Evolutionary conservation across 2,329 filamentous ascomycete genomes (phyloP), one percentile per base, ranked within the genome.

Genomic region (Sporothrix luriei): DNA sequence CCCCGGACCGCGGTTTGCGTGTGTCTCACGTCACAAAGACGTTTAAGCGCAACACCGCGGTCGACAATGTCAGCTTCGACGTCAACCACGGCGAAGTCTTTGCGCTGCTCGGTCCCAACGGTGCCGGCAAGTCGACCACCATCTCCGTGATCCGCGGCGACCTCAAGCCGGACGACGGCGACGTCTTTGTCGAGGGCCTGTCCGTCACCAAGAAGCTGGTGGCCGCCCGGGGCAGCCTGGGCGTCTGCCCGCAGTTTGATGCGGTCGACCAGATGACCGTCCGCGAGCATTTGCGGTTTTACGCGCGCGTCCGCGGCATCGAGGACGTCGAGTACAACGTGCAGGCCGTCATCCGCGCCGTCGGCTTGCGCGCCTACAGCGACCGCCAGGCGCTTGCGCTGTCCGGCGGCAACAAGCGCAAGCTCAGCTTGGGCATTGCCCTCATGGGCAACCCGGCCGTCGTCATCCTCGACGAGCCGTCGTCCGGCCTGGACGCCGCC

Each of bases 261-360:
- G 94, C 94, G 10, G 90, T 97, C 81, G 94, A 97, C 78, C 86
- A 90, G 68, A 94, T 97, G 92, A 96, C 93, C 0, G 93, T 96
- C 0, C 81, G 88, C 1, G 93, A 98, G 77, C 94, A 97, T 75
- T 84, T 98, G 2, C 82, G 85, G 65, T 97, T 97, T 81, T 98
- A 97, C 77, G 94, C 94, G 5, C 87, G 89, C 64, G 88, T 94
- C 13, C 88, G 94, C 14, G 94, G 94, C 48, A 89, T 97, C 10
- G 79, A 85, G 0, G 86, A 94, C 73, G 83, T 95, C 1, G 83
- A 90, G 21, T 86, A 92, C 78, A 96, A 97, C 74, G 92, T 97
- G 0, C 81, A 83, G 1, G 89, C 91, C 40, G 88, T 97, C 4
- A 83, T 97, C n/a, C 82, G 85, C 48, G 93, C 93, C 1, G 93